Evolutionary conservation across 2,329 filamentous ascomycete species (phyloP).

Genomic region (Venturia pyrina): DNA sequence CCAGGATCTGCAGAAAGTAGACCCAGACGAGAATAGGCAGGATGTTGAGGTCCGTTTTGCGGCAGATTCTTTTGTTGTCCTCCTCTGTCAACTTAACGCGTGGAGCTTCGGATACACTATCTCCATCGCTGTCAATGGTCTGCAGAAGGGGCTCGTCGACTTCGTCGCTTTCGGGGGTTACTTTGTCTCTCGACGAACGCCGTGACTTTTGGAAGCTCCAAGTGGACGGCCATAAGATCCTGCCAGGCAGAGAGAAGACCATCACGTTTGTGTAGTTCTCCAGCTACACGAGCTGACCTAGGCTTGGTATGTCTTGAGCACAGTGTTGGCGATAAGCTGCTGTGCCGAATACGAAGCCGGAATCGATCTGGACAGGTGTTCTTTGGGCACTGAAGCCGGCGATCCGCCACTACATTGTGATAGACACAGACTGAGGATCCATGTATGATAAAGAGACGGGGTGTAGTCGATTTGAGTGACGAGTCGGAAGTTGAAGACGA

Average conservation of each 20-base stretch:
- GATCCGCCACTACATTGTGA: not conserved
- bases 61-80: slow-evolving; percentile 45
- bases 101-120: slow-evolving; percentile 9
- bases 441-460: too few species aligned
- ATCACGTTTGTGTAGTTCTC: not conserved
- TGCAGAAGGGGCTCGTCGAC: not conserved
- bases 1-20: slow-evolving; percentile 42
- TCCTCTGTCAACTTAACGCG: slow-evolving; percentile 27
- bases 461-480: not conserved
- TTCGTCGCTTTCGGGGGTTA: not conserved
- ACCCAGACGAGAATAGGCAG: slow-evolving; percentile 46
- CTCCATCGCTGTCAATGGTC: not conserved
- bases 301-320: not conserved
- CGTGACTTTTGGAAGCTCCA: not conserved
- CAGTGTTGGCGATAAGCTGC: not conserved
- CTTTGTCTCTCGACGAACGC: not conserved
- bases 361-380: not conserved
- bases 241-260: not conserved
- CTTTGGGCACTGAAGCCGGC: not conserved
- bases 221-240: not conserved
- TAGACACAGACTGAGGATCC: not conserved
- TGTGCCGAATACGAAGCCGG: not conserved
- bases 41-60: slow-evolving; percentile 52
- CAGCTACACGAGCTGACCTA: not conserved
- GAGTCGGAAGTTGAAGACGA: not conserved